Conservation (phyloP, 768 basidiomycete genomes). For the Lactarius sp. region DNA sequence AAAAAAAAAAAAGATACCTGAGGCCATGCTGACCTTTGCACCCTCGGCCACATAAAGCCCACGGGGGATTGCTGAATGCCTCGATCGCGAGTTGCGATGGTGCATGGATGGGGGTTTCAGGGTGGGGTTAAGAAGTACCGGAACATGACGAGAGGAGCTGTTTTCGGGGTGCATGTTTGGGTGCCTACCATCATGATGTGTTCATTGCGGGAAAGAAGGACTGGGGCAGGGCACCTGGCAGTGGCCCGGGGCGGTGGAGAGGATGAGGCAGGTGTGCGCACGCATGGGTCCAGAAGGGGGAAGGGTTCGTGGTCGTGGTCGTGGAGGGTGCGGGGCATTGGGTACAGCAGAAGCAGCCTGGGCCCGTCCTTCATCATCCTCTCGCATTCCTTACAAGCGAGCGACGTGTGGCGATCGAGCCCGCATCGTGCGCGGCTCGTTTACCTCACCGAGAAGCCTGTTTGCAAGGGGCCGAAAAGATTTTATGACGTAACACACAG, state of each 20-base stretch:
- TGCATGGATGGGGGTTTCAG: slow-evolving; percentile 57
- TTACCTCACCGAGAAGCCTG: background rate
- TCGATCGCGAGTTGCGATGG: slow-evolving; percentile 44
- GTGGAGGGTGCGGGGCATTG: slow-evolving; percentile 51
- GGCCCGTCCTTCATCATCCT: slow-evolving; percentile 39
- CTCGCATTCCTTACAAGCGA: slow-evolving; percentile 36
- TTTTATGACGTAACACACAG: no score
- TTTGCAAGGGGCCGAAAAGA: no score
- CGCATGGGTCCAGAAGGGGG: slow-evolving; percentile 33
- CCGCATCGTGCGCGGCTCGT: no score
- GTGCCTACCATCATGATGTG: slow-evolving; percentile 43
- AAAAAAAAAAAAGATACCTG: slow-evolving; percentile 45
- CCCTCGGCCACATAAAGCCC: slow-evolving; percentile 33
- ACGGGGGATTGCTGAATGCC: slow-evolving; percentile 39
- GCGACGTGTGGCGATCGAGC: background rate
- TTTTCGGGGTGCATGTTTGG: slow-evolving; percentile 43
- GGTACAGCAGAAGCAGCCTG: slow-evolving; percentile 55
- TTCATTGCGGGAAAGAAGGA: slow-evolving; percentile 53
- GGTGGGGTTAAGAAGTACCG: slow-evolving; percentile 63
- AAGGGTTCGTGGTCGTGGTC: slow-evolving; percentile 48
- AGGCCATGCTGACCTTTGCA: slow-evolving; percentile 37
- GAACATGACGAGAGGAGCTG: slow-evolving; percentile 30
- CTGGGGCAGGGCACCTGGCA: slow-evolving; percentile 53
- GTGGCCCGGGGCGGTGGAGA: slow-evolving; percentile 42
- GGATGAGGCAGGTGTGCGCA: slow-evolving; percentile 33